Evolutionary conservation across 2,329 filamentous ascomycete genomes (phyloP).

Genomic region (Neonectria coccinea): DNA sequence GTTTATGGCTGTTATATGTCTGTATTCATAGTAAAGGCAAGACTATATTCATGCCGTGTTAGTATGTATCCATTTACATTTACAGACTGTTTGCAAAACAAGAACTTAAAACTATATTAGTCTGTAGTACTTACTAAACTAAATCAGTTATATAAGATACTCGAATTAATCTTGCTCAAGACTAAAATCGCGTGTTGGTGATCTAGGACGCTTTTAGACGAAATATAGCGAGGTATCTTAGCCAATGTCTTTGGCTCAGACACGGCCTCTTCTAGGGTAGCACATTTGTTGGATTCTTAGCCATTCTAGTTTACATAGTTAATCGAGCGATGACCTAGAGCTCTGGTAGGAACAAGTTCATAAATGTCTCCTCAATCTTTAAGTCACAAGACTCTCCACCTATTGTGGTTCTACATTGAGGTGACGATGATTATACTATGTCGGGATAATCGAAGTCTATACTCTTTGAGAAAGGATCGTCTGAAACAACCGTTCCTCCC

Average conservation of each 20-base stretch:
- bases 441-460: background rate
- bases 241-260: too few relatives aligned
- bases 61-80: background rate
- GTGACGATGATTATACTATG: background rate
- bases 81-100: background rate
- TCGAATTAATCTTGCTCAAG: too few relatives aligned
- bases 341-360: background rate
- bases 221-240: too few relatives aligned
- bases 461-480: background rate
- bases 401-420: background rate
- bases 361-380: background rate
- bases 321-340: background rate
- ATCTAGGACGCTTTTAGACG: too few relatives aligned
- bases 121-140: too few relatives aligned
- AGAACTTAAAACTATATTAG: background rate
- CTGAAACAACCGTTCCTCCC: background rate
- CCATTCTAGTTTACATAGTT: too few relatives aligned
- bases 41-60: background rate
- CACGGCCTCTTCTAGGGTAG: background rate
- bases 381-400: background rate
- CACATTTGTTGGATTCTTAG: too few relatives aligned
- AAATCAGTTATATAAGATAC: too few relatives aligned
- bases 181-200: too few relatives aligned
- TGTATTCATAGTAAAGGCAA: slow-evolving; percentile 3
- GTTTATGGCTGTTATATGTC: slow-evolving; percentile 34